Percentiles rank a stretch among this genome's conserved stretches.
phyloP scores from a whole-genome alignment of 306 rosid species.

The Gillenia trifoliata region DNA sequence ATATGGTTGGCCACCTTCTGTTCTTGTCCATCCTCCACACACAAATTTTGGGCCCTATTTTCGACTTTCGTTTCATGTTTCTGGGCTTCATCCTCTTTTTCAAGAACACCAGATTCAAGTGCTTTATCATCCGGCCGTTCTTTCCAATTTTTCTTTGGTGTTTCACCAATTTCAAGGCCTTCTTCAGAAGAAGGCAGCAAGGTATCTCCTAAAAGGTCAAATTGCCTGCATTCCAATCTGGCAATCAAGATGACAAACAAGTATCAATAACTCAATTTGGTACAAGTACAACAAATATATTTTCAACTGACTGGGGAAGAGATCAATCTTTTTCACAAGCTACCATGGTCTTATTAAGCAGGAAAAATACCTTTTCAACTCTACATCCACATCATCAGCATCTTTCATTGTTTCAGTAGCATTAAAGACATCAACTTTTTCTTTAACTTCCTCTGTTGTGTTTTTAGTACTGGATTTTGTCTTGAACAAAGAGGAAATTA shows the following conservation, averaged over 20 bases:
- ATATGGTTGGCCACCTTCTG: constrained; percentile 10
- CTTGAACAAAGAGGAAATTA: constrained; percentile 47
- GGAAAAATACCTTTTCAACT: constrained; percentile 26
- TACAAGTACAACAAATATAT: too few species aligned
- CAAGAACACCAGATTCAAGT: neutral
- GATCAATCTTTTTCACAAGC: neutral
- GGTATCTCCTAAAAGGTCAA: constrained; percentile 14
- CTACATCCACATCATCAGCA: constrained; percentile 23
- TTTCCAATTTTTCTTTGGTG: constrained; percentile 28
- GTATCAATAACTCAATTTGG: constrained; percentile 12
- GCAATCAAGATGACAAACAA: constrained; percentile 12
- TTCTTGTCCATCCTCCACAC: constrained; percentile 15
- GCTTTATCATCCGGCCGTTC: constrained; percentile 22
- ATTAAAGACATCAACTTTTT: constrained; percentile 18
- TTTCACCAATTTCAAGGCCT: constrained; percentile 18
- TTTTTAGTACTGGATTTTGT: constrained; percentile 22
- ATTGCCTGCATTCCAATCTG: constrained; percentile 26
- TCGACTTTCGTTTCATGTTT: constrained; percentile 4
- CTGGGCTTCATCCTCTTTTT: neutral
- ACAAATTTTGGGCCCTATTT: neutral
- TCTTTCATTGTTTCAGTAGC: constrained; percentile 17
- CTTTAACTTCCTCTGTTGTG: constrained; percentile 31
- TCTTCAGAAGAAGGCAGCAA: constrained; percentile 19
- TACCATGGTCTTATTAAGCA: neutral
- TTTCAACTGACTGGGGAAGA: neutral